Evolutionary conservation across 108 stramenopile genomes (phyloP).

Genomic region (Cylindrotheca closterium): DNA sequence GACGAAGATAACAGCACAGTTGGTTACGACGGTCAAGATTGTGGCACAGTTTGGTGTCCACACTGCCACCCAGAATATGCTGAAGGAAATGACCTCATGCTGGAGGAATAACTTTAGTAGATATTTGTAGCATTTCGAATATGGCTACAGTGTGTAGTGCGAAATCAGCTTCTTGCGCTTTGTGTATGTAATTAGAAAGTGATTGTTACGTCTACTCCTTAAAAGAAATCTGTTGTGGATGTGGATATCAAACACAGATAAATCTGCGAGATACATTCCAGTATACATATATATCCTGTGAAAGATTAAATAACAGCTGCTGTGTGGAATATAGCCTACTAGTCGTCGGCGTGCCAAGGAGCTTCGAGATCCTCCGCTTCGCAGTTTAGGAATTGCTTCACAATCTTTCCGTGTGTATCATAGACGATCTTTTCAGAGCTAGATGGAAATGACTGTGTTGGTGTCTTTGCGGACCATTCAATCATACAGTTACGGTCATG

Average conservation of each 20-base stretch:
- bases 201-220: too few species aligned
- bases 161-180: too few species aligned
- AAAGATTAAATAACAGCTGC: too few species aligned
- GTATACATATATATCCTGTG: too few species aligned
- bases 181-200: too few species aligned
- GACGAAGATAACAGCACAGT: slow-evolving; percentile 27
- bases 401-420: slow-evolving; percentile 1
- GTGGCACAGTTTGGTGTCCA: slow-evolving; percentile 37
- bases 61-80: slow-evolving; percentile 17
- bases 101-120: too few species aligned
- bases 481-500: not conserved
- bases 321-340: not conserved
- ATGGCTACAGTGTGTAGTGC: too few species aligned
- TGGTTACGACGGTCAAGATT: slow-evolving; percentile 34
- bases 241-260: too few species aligned
- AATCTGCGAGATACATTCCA: too few species aligned
- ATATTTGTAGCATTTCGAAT: too few species aligned
- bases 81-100: too few species aligned
- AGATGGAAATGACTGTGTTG: not conserved
- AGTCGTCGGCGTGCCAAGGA: not conserved
- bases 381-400: slow-evolving; percentile 1
- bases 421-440: not conserved
- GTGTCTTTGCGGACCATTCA: not conserved
- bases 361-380: not conserved
- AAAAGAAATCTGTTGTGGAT: too few species aligned